phyloP scores from a whole-genome alignment of 2,329 filamentous ascomycete genomes.

The Paecilomyces formosus region DNA sequence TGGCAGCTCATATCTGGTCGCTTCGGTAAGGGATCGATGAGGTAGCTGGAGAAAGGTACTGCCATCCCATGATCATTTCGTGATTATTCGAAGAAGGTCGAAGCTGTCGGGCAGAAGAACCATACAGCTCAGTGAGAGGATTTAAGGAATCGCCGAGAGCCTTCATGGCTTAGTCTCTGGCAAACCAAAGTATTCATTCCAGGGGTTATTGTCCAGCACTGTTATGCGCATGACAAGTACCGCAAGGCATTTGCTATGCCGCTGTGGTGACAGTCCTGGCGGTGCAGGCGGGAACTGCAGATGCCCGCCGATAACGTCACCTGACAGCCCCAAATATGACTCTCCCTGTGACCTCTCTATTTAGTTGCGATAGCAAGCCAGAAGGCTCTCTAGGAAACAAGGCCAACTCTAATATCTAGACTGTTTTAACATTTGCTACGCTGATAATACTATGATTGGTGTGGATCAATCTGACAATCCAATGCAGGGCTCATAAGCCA shows the following conservation, averaged over 20 bases:
- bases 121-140: neutral
- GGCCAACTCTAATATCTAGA: neutral
- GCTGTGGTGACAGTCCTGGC: neutral
- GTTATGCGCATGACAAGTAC: neutral
- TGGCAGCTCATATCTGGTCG: conserved; percentile 57
- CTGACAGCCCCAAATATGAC: neutral
- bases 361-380: neutral
- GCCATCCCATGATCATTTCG: conserved; percentile 8
- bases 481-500: neutral
- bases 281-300: conserved; percentile 17
- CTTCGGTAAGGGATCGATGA: conserved; percentile 7
- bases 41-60: conserved; percentile 6
- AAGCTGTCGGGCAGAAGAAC: conserved; percentile 1
- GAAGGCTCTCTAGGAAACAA: neutral
- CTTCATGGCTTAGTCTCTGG: neutral
- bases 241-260: neutral
- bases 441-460: neutral
- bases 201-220: neutral
- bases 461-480: neutral
- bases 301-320: neutral
- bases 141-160: neutral
- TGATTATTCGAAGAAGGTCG: neutral
- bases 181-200: neutral
- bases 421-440: neutral
- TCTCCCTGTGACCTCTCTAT: neutral